phyloP scores from a whole-genome alignment of 2,329 filamentous ascomycete genomes.

The Hypoxylon sp. region DNA sequence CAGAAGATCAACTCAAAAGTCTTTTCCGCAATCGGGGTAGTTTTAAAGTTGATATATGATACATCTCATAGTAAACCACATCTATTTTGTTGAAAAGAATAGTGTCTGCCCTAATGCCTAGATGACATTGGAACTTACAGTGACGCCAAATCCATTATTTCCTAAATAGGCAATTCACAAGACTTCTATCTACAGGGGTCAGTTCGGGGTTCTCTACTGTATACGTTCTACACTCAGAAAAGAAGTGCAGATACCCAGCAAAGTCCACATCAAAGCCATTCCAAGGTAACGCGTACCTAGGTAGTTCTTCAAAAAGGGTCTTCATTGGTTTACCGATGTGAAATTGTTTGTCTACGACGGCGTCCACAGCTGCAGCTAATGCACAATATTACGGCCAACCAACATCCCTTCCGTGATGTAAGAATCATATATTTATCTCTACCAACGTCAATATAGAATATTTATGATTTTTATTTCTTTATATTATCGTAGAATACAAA shows the following conservation, averaged over 20 bases:
- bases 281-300: not conserved
- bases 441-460: not conserved
- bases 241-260: conserved; percentile 1
- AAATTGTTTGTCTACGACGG: not conserved
- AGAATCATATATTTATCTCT: not conserved
- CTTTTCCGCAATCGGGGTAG: not conserved
- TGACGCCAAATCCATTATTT: conserved; percentile 1
- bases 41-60: not conserved
- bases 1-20: not conserved
- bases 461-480: not conserved
- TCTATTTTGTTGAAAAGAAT: not conserved
- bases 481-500: not conserved
- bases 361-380: not conserved
- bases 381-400: not conserved
- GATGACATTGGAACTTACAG: not conserved
- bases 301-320: not conserved
- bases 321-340: not conserved
- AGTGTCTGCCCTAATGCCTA: too few species aligned
- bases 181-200: not conserved
- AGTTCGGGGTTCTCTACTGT: not conserved
- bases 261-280: not conserved
- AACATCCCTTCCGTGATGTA: not conserved
- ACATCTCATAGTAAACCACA: not conserved
- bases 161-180: conserved; percentile 1
- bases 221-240: not conserved